Percentiles rank a stretch among this genome's conserved stretches.
These are phyloP conservation scores for Aspergillus fijiensis DNA, from an alignment of 2,329 filamentous ascomycete genomes.

Conservation along the genomic window DNA sequence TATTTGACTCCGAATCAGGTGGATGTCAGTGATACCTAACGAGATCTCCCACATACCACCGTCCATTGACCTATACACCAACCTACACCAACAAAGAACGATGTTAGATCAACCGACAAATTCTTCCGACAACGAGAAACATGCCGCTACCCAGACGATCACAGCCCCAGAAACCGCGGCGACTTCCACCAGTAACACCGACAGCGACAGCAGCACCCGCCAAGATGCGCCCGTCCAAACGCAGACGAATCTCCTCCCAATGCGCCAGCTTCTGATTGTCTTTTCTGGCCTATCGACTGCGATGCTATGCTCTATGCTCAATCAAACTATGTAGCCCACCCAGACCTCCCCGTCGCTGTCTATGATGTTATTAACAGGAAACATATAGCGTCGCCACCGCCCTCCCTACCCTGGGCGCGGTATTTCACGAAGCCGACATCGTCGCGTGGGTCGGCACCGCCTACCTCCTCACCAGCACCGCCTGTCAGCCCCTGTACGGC, in stretches of 20 bases:
- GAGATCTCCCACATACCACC: too few relatives aligned
- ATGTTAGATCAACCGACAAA: too few relatives aligned
- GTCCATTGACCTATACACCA: too few relatives aligned
- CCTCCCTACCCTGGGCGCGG: background rate
- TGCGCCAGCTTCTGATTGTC: background rate
- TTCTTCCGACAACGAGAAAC: too few relatives aligned
- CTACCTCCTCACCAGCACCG: background rate
- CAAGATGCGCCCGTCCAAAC: too few relatives aligned
- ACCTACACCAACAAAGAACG: too few relatives aligned
- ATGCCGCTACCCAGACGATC: too few relatives aligned
- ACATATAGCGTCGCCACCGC: background rate
- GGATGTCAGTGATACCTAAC: too few relatives aligned
- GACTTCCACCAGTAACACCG: too few relatives aligned
- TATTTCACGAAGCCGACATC: background rate
- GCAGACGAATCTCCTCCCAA: background rate
- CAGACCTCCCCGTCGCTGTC: background rate
- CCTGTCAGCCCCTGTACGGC: background rate
- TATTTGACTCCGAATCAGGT: too few relatives aligned
- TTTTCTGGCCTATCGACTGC: background rate
- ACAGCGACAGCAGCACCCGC: too few relatives aligned
- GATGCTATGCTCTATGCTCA: background rate
- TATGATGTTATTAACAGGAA: background rate
- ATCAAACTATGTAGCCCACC: background rate
- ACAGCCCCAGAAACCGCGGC: too few relatives aligned
- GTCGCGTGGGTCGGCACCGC: background rate